Conservation (phyloP, 805 yeast species). For the Cyberlindnera amylophila region DNA sequence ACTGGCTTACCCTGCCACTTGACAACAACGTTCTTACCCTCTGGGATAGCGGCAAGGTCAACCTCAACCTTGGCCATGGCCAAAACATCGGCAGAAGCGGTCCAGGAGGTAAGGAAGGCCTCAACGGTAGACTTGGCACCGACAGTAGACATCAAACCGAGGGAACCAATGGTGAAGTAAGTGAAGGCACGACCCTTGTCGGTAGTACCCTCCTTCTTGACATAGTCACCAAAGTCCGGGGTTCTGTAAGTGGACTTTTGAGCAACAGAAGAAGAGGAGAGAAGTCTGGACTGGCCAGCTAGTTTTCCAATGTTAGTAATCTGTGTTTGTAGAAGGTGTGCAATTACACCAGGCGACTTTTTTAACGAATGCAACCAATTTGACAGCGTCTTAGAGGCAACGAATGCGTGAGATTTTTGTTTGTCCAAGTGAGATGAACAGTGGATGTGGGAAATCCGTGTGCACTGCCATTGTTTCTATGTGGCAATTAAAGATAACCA, state of each 20-base stretch:
- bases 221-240: conserved; percentile 82
- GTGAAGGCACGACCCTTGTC: conserved; percentile 83
- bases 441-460: no score
- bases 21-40: conserved; percentile 95
- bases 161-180: conserved; percentile 96
- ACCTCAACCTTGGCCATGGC: conserved; percentile 99
- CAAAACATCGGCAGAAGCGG: conserved; percentile 98
- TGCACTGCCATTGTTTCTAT: no score
- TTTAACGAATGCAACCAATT: no score
- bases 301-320: conserved; percentile 12
- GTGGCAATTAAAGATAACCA: no score
- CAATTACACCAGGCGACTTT: no score
- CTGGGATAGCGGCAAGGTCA: conserved; percentile 87
- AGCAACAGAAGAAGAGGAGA: conserved; percentile 39
- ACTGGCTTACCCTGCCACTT: conserved; percentile 99
- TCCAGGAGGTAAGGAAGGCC: conserved; percentile 85
- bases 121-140: conserved; percentile 96
- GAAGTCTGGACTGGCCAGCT: conserved; percentile 29
- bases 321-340: background rate
- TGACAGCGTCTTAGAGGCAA: no score
- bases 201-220: conserved; percentile 64
- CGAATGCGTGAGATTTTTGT: no score
- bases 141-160: conserved; percentile 86
- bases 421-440: no score
- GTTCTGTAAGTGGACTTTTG: conserved; percentile 80